A percentile compares a stretch with the other conserved stretches of the same genome.
phyloP scores from a whole-genome alignment of 2,329 filamentous ascomycete species.

The Phialemonium atrogriseum region DNA sequence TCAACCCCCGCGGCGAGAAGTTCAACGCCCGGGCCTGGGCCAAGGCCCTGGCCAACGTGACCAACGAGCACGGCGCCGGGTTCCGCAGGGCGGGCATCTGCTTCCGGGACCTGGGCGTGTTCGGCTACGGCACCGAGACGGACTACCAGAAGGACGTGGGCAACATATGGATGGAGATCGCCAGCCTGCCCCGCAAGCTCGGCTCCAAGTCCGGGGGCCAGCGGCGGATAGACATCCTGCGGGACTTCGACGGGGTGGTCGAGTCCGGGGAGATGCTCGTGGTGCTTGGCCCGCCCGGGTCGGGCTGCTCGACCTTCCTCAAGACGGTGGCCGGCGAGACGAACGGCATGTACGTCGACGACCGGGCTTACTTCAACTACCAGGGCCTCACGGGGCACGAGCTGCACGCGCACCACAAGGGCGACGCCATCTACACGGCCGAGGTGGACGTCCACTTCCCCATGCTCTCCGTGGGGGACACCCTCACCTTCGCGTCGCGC shows the following conservation, averaged over 20 bases:
- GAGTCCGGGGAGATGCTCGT: neutral
- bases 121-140: constrained; percentile 37
- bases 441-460: constrained; percentile 56
- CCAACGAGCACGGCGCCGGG: constrained; percentile 15
- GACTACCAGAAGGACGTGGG: constrained; percentile 37
- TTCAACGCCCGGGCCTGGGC: constrained; percentile 29
- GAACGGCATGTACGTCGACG: constrained; percentile 52
- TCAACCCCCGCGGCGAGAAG: constrained; percentile 24
- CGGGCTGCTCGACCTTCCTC: constrained; percentile 13
- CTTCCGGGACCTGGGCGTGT: constrained; percentile 37
- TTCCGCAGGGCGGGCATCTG: constrained; percentile 24
- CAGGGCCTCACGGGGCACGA: constrained; percentile 47
- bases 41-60: constrained; percentile 16
- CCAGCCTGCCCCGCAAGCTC: no score
- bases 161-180: constrained; percentile 22
- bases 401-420: constrained; percentile 53
- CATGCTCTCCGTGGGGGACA: constrained; percentile 48
- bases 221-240: no score
- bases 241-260: constrained; percentile 1
- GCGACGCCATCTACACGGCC: constrained; percentile 57
- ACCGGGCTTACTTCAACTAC: constrained; percentile 54
- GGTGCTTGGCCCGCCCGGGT: constrained; percentile 5
- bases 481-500: constrained; percentile 48
- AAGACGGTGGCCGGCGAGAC: constrained; percentile 43
- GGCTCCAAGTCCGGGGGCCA: no score